These are phyloP conservation scores for Aegilops umbellulata DNA, from an alignment of 176 grass and related monocot genomes.

Conservation along the genomic window DNA sequence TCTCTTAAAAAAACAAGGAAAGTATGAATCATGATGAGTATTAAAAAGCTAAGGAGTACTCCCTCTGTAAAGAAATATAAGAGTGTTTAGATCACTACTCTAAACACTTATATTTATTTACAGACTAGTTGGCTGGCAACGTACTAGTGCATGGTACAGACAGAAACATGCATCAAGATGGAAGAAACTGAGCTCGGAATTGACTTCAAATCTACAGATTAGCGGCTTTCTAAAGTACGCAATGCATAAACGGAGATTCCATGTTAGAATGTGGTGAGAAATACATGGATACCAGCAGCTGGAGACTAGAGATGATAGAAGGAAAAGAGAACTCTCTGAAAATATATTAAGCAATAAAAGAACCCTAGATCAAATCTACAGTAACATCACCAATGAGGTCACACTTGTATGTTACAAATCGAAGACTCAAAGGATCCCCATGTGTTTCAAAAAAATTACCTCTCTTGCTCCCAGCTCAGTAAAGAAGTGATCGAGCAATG, in stretches of 20 bases:
- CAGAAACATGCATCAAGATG: not conserved
- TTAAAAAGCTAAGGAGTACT: not conserved
- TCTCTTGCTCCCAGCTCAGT: slow-evolving; percentile 96
- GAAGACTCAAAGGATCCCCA: not conserved
- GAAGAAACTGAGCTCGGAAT: not conserved
- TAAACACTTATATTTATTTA: no score
- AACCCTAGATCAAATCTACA: not conserved
- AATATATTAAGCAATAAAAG: not conserved
- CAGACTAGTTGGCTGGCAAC: not conserved
- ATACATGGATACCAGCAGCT: not conserved
- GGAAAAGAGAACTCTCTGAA: not conserved
- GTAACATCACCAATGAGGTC: not conserved
- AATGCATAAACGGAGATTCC: not conserved
- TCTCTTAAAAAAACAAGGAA: not conserved
- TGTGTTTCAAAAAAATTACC: slow-evolving; percentile 37
- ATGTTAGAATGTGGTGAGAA: not conserved
- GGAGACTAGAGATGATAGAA: not conserved
- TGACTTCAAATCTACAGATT: not conserved
- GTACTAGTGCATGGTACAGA: not conserved
- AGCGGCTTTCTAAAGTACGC: not conserved
- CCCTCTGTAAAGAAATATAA: no score
- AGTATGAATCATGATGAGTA: not conserved
- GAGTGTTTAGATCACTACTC: no score
- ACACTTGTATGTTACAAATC: not conserved
- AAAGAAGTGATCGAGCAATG: slow-evolving; percentile 97